Evolutionary conservation across 371 early-diverging fungal species (phyloP), one percentile per base, ranked within the genome.

Genomic region (Blakeslea trispora): DNA sequence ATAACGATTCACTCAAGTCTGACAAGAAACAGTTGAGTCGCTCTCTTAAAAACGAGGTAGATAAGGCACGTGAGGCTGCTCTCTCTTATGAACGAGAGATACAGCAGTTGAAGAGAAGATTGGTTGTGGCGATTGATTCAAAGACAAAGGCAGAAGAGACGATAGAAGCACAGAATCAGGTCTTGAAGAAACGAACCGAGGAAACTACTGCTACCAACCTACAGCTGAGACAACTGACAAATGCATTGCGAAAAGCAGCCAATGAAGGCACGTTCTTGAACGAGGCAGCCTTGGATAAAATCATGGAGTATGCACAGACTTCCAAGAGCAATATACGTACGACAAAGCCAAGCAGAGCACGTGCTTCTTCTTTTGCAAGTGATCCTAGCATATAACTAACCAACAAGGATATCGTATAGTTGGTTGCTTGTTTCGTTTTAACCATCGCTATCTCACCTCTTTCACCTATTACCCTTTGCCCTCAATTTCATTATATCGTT

Each of bases 1-100:
- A 75, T 5, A 64, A 83, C 11, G 84, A 85, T 46, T 62, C 77
- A 1, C 75, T 85, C 15, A 84, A 82, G 62, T 68, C 73, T 6
- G 91, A 93, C 60, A 91, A 91, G 64, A 74, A 84, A 44, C 79
- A 84, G n/a, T 79, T 89, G 75, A 57, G 83, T 49, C 87, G 84
- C 55, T 72, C 83, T 1, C 77, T 88, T 63, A 85, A 86, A 49
- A 72, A 73, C 49, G 88, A 89, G 50, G 67, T 77, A 0, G 82
- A 85, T 50, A 71, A 75, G 19, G 71, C 76, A 50, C 81, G 89
- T 28, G 88, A 86, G 18, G 62, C 77, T 37, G 69, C 75, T 10
- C 64, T 72, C 11, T 56, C 60, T 9, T 77, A 78, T 34, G 83
- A 89, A 59, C 71, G 81, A n/a, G 88, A 93, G 51, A 74, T 91